phyloP scores from a whole-genome alignment of 1,284 basidiomycete genomes.

The Tilletia indica region DNA sequence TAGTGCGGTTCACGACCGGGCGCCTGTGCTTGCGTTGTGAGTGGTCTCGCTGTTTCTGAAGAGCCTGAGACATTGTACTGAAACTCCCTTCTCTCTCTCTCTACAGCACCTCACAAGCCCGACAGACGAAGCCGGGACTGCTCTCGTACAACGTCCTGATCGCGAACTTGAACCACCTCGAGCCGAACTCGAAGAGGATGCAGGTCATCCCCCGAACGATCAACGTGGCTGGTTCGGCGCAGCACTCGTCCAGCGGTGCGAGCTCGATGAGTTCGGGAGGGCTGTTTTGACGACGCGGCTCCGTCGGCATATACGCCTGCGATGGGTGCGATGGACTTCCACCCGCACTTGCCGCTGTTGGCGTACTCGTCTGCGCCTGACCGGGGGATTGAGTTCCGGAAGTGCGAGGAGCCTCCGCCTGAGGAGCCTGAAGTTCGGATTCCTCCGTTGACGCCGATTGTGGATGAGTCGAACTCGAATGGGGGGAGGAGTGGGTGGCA shows the following conservation, averaged over 20 bases:
- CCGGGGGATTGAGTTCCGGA: slow-evolving; percentile 5
- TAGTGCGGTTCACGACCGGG: slow-evolving; percentile 82
- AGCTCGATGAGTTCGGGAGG: not conserved
- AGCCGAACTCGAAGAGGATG: slow-evolving; percentile 1
- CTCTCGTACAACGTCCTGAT: slow-evolving; percentile 35
- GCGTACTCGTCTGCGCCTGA: slow-evolving; percentile 30
- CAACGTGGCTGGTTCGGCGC: not conserved
- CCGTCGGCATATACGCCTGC: slow-evolving; percentile 44
- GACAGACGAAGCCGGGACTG: slow-evolving; percentile 27
- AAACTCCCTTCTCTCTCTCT: not conserved
- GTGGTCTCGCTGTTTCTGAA: not conserved
- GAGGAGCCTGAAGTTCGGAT: slow-evolving; percentile 7
- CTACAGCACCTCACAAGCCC: slow-evolving; percentile 27
- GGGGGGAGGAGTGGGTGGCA: slow-evolving; percentile 10
- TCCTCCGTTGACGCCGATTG: not conserved
- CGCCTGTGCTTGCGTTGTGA: slow-evolving; percentile 71
- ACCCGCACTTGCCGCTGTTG: slow-evolving; percentile 48
- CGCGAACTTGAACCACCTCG: slow-evolving; percentile 27
- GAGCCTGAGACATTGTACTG: not conserved
- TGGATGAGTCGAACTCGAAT: slow-evolving; percentile 11
- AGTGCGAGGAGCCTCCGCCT: slow-evolving; percentile 16
- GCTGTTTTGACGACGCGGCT: slow-evolving; percentile 11
- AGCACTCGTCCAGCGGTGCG: not conserved
- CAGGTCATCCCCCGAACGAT: slow-evolving; percentile 4
- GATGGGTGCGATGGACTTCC: slow-evolving; percentile 48